Evolutionary conservation across 331 rosid genomes (phyloP).

Genomic region (Rhamnella rubrinervis): DNA sequence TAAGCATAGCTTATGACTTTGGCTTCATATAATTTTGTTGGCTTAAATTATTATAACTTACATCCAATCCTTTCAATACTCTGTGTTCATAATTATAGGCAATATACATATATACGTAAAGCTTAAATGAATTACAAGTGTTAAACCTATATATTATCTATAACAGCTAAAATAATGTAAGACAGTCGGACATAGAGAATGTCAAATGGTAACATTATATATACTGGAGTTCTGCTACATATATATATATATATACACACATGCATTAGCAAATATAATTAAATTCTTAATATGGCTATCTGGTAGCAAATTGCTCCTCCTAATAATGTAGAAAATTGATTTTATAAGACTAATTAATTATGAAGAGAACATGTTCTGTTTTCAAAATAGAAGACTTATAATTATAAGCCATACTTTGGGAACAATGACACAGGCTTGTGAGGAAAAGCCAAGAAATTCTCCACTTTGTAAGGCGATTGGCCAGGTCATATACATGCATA

Average conservation of each 20-base stretch:
- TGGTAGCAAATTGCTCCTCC: too few species aligned
- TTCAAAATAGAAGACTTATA: background rate
- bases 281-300: too few species aligned
- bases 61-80: background rate
- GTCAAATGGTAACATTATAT: background rate
- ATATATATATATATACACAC: too few species aligned
- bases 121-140: background rate
- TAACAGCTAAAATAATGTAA: too few species aligned
- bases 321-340: too few species aligned
- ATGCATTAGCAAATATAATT: too few species aligned
- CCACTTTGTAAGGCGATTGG: slow-evolving; percentile 9
- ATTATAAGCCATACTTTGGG: background rate
- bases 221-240: background rate
- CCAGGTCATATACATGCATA: too few species aligned
- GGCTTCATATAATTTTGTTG: too few species aligned
- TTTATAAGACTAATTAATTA: background rate
- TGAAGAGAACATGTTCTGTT: background rate
- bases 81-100: background rate
- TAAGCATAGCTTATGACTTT: too few species aligned
- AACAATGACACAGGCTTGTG: background rate
- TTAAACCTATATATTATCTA: too few species aligned
- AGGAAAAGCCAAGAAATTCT: background rate
- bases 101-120: too few species aligned
- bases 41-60: background rate
- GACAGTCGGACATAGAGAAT: background rate